Base-by-base conservation (phyloP, 108 stramenopile species). In the Pinguiococcus pyrenoidosus region DNA sequence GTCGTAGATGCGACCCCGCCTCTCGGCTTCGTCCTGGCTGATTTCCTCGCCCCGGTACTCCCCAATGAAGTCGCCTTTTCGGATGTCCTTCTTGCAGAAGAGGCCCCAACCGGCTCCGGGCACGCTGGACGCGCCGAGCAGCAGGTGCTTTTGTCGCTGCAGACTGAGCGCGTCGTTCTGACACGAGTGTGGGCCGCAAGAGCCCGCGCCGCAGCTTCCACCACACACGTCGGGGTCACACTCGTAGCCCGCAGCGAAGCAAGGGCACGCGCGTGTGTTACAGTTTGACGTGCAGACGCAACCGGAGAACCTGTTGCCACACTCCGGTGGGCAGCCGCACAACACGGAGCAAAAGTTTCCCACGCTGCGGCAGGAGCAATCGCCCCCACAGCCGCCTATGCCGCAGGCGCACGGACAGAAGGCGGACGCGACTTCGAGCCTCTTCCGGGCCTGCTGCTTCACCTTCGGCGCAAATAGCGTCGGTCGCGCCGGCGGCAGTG, bases 41-140 rank as follows among this genome's bases (percentile, higher is more conserved):
- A 87, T 80, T 6, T 77, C 30, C 55, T 90, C 89, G 1, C 89
- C 89, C 4, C 76, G 48, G 60, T 90, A 90, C 51, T 85, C 84
- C 41, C 69, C 54, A 6, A 90, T 51, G 49, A 75, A 84, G 21
- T 84, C 81, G 0, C 82, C 84, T 52, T 77, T 82, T 51, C 68
- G 63, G 23, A 85, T 37, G 2, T 46, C 38, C 40, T 76, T 14
- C 53, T 73, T 73, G 1, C 75, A 77, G 45, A 74, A 90, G 9
- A 81, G 43, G 32, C 89, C 89, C 72, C 72, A 85, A 14, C 85
- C 89, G 29, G 81, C 81, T 39, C 58, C 58, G 18, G 72, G 46
- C 25, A 86, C 53, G 3, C 17, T 41, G 9, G 82, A 84, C 42
- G 53, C 56, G 21, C 68, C 83, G 32, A 83, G 21, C 4, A 79